Evolutionary conservation across 371 early-diverging fungal species (phyloP), one percentile per base, ranked within the genome.

Genomic region (Batrachochytrium dendrobatidis): DNA sequence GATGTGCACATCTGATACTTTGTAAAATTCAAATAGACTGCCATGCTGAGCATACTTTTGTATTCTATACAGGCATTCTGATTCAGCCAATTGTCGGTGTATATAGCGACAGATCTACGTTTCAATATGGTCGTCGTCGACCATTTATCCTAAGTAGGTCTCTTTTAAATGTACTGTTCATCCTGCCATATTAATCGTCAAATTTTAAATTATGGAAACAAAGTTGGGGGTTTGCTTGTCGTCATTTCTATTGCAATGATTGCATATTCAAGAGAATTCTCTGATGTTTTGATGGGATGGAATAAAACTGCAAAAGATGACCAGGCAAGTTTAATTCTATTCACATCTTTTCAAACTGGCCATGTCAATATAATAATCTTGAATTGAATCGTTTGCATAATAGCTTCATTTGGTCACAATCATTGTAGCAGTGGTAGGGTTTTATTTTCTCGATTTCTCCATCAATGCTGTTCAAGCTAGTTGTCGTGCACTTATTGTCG

Each of bases 391-490:
- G n/a, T n/a, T n/a, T n/a, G n/a, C n/a, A n/a, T n/a, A 39, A 39
- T 15, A 39, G 39, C 12, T 39, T n/a, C 39, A 39, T 39, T 12
- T 12, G 12, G 39, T n/a, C 39, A 39, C 39, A 12, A 68, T 73
- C 6, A 22, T 52, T 25, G 26, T 89, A 52, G 94, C 93, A 1
- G 88, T 96, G 8, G 46, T 72, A 0, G 84, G 87, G 0, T 91
- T 96, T 58, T 92, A 90, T 64, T 49, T 86, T 3, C 70, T 96
- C 26, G 97, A 96, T 74, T 94, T 96, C 69, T 85, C 92, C 26
- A 82, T 96, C 39, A 96, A 96, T 65, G 84, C 88, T 39, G 68
- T 70, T 15, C 89, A 90, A 74, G 91, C 92, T 45, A 79, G 84
- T 44, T 84, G 86, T 64, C 85, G 97, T 56, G 90, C 93, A 25